Conservation (phyloP, 192 early-diverging fungal species). For the Mortierella hygrophila region DNA sequence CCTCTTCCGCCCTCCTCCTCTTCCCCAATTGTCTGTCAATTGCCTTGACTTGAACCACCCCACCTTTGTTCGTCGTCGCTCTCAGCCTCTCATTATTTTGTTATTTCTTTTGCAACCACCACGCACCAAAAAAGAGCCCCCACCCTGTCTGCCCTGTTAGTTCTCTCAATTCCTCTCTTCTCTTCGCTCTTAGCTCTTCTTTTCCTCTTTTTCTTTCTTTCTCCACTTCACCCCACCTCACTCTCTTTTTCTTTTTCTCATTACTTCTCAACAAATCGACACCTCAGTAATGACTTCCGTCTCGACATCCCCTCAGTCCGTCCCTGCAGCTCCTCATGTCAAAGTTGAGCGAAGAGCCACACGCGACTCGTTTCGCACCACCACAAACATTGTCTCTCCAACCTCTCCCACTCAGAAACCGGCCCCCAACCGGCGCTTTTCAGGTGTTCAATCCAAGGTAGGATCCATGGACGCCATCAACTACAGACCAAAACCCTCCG, state of each 20-base stretch:
- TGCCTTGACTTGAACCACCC: too few species aligned
- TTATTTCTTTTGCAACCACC: too few species aligned
- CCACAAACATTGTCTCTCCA: neutral
- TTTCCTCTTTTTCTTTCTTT: too few species aligned
- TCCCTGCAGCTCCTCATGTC: slow-evolving; percentile 22
- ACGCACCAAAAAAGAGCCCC: too few species aligned
- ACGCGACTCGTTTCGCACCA: neutral
- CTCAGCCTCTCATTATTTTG: too few species aligned
- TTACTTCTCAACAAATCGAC: neutral
- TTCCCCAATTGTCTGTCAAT: too few species aligned
- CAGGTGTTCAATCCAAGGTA: slow-evolving; percentile 54
- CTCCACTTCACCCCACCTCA: neutral
- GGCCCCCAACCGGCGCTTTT: slow-evolving; percentile 27
- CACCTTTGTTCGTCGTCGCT: too few species aligned
- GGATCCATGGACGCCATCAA: slow-evolving; percentile 57
- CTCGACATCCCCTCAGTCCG: slow-evolving; percentile 22
- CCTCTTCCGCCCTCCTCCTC: too few species aligned
- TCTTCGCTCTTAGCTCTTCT: neutral
- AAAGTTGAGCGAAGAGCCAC: slow-evolving; percentile 21
- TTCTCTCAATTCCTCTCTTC: too few species aligned
- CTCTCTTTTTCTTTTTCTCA: slow-evolving; percentile 2
- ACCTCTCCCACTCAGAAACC: neutral
- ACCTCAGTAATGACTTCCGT: slow-evolving; percentile 21
- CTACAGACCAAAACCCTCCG: slow-evolving; percentile 51
- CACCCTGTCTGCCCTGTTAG: too few species aligned